Conservation (phyloP, 1,139 yeast species). For the Protomyces macrosporus region DNA sequence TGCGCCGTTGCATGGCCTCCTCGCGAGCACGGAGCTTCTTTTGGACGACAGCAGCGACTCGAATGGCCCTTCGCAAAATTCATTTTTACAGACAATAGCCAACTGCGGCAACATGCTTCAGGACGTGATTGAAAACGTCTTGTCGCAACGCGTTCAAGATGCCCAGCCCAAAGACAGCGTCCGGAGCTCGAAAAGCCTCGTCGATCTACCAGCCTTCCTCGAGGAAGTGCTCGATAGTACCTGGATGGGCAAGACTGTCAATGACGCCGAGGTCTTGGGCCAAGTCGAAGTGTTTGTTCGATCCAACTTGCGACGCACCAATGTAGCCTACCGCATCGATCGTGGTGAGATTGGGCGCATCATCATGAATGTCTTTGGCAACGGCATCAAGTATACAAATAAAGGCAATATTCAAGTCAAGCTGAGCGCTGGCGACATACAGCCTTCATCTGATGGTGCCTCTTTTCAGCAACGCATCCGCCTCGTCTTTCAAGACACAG, state of each 20-base stretch:
- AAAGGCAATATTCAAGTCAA: conserved; percentile 52
- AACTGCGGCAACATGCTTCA: conserved; percentile 20
- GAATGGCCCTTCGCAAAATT: conserved; percentile 6
- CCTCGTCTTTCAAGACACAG: conserved; percentile 73
- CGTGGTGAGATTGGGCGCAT: conserved; percentile 58
- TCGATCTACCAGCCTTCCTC: conserved; percentile 8
- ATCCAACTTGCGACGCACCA: background rate
- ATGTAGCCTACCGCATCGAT: conserved; percentile 4
- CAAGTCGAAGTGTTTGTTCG: conserved; percentile 12
- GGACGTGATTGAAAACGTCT: conserved; percentile 24
- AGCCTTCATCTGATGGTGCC: background rate
- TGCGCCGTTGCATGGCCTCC: conserved; percentile 23
- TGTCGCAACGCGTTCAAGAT: conserved; percentile 5
- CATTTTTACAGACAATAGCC: conserved; percentile 21
- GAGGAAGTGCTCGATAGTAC: background rate
- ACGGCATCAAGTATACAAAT: conserved; percentile 81
- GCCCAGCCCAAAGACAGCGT: background rate
- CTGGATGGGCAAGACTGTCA: conserved; percentile 11
- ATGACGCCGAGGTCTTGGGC: background rate
- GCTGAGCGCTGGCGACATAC: background rate
- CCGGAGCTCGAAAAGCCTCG: background rate
- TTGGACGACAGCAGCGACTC: conserved; percentile 5
- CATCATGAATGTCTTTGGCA: conserved; percentile 76
- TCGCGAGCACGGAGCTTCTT: conserved; percentile 26
- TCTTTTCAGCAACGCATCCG: conserved; percentile 36